Conservation (phyloP, 805 yeast species). For the Torulaspora quercuum region DNA sequence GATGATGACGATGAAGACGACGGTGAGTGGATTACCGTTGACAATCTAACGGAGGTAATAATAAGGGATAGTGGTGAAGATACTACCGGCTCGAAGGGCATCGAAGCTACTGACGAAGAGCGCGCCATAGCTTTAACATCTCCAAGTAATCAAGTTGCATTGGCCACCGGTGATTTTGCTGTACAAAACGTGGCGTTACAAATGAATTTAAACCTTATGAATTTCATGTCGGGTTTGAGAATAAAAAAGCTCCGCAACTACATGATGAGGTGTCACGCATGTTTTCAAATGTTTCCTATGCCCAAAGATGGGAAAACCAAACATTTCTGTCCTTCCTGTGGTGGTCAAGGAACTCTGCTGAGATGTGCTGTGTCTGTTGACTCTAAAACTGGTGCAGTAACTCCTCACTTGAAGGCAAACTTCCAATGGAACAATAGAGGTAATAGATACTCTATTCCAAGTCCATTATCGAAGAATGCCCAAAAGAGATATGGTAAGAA, state of each 20-base stretch:
- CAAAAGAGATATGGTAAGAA: slow-evolving; percentile 70
- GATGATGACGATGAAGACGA: slow-evolving; percentile 73
- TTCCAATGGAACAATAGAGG: slow-evolving; percentile 95
- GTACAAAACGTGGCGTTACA: slow-evolving; percentile 94
- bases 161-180: slow-evolving; percentile 95
- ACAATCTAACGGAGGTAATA: slow-evolving; percentile 68
- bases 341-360: slow-evolving; percentile 77
- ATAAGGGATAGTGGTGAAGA: slow-evolving; percentile 66
- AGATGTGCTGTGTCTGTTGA: slow-evolving; percentile 89
- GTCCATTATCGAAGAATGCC: slow-evolving; percentile 82
- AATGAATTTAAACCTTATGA: slow-evolving; percentile 82
- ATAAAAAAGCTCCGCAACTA: slow-evolving; percentile 83
- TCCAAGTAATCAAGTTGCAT: slow-evolving; percentile 63
- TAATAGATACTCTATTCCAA: slow-evolving; percentile 71
- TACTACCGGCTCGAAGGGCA: slow-evolving; percentile 38
- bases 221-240: slow-evolving; percentile 75
- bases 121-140: slow-evolving; percentile 22
- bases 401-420: slow-evolving; percentile 84
- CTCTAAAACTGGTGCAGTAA: slow-evolving; percentile 71
- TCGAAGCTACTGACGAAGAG: slow-evolving; percentile 34
- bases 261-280: slow-evolving; percentile 96
- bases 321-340: slow-evolving; percentile 94
- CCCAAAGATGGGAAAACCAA: slow-evolving; percentile 71
- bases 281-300: slow-evolving; percentile 78
- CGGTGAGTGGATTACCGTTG: slow-evolving; percentile 94